Evolutionary conservation across 2,329 filamentous ascomycete species (phyloP), one percentile per base, ranked within the genome.

Genomic region (Aureobasidium mangrovei): DNA sequence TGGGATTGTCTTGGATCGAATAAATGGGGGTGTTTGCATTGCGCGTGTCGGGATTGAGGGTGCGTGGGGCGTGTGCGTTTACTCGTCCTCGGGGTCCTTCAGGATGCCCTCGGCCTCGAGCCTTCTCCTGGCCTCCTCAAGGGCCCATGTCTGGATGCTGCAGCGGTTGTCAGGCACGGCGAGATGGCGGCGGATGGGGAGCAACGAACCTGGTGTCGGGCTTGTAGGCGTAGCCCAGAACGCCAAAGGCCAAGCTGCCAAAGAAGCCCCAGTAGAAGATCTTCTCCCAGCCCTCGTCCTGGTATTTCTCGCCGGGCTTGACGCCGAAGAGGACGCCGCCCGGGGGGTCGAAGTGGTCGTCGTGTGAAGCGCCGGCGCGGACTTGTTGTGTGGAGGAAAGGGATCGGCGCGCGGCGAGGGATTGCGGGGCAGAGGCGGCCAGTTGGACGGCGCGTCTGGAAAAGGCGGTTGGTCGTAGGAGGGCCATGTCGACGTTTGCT

Each of bases 71-170:
- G 27, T 39, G 46, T 39, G 35, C 27, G 46, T 51, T 40, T 51
- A 51, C 47, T 51, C 47, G 38, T 51, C 62, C 53, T 79, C 74
- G 39, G 87, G 85, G 66, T 96, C 91, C 67, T 88, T 82, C 67
- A 97, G 75, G 68, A 97, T 91, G 57, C 93, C 93, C 77, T 98
- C 93, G 57, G 84, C 86, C 77, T 98, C 93, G 80, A 98, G 83
- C 76, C 93, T 82, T 76, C 93, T 82, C 68, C 93, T 82, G 52
- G 93, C 93, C 77, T 98, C 93, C 75, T 98, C 93, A 41, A 98
- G 83, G 59, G 93, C 93, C 93, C 93, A 98, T 54, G 91, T 97
- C 78, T 97, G 93, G 82, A 98, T 96, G 72, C 93, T 98, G 65
- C 56, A 18, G 49, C 18, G 29, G 2, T 28, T 43, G 60, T 66